These are phyloP conservation scores for Xylaria sp. DNA, from an alignment of 495 filamentous ascomycete species.

Conservation along the genomic window DNA sequence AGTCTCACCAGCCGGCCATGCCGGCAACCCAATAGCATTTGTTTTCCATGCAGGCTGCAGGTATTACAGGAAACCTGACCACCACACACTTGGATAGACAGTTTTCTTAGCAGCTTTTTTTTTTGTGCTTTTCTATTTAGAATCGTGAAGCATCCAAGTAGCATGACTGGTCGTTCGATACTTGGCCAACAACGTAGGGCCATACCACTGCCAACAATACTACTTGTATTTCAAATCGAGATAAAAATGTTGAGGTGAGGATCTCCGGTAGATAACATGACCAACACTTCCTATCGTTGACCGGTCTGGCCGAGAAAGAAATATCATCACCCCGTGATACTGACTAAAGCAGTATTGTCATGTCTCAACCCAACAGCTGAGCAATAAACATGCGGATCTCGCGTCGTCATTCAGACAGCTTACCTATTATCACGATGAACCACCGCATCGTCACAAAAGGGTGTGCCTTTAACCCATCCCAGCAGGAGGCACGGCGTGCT, in stretches of 20 bases:
- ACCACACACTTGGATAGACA: too few species aligned
- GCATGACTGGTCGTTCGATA: not conserved
- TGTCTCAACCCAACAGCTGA: not conserved
- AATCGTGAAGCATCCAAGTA: not conserved
- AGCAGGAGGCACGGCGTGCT: not conserved
- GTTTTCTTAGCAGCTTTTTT: not conserved
- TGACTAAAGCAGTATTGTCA: not conserved
- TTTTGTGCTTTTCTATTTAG: not conserved
- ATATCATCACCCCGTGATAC: not conserved
- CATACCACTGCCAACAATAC: not conserved
- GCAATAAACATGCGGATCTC: constrained; percentile 10
- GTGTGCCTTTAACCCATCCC: not conserved
- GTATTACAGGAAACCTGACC: constrained; percentile 11
- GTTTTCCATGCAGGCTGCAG: not conserved
- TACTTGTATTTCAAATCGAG: not conserved
- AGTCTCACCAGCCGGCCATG: constrained; percentile 29
- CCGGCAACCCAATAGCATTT: constrained; percentile 29
- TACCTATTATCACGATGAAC: not conserved
- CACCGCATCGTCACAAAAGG: not conserved
- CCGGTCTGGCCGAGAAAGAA: constrained; percentile 21
- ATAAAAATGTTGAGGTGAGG: not conserved
- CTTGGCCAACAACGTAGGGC: not conserved
- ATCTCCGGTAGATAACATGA: not conserved
- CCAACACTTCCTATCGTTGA: not conserved
- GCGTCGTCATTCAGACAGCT: not conserved